These are phyloP conservation scores for Colletotrichum musae DNA, from an alignment of 2,329 filamentous ascomycete genomes.

Conservation along the genomic window DNA sequence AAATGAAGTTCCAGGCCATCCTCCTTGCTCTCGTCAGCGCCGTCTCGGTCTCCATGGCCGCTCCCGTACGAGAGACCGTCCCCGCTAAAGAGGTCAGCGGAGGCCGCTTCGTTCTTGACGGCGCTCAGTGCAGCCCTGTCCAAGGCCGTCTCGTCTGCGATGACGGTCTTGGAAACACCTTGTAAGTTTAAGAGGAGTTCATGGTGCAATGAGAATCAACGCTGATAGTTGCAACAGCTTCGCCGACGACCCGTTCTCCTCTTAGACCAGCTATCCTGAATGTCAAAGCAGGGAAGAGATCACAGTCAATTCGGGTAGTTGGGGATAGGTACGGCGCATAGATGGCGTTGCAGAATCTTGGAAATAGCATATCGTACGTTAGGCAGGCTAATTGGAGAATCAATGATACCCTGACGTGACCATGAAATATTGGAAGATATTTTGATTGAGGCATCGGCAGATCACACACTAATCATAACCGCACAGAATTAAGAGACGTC, in stretches of 20 bases:
- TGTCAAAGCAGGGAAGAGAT: no score
- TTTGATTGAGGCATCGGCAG: no score
- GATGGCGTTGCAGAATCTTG: no score
- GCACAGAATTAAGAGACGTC: no score
- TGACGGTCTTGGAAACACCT: conserved; percentile 29
- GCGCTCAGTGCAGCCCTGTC: conserved; percentile 30
- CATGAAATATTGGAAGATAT: no score
- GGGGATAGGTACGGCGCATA: no score
- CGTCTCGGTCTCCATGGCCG: conserved; percentile 5
- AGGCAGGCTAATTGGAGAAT: no score
- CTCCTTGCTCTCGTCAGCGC: conserved; percentile 11
- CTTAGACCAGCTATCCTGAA: background rate
- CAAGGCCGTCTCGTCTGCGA: conserved; percentile 32
- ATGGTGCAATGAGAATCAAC: background rate
- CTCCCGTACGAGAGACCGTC: conserved; percentile 1
- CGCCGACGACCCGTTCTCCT: conserved; percentile 33
- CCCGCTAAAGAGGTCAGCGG: conserved; percentile 28
- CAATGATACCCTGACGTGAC: no score
- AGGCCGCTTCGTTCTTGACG: conserved; percentile 23
- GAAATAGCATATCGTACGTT: no score
- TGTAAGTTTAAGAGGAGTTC: background rate
- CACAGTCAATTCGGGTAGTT: no score
- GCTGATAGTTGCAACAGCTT: conserved; percentile 5
- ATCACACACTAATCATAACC: no score
- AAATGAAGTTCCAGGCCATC: conserved; percentile 19